Evolutionary conservation across 805 yeast species (phyloP).

Genomic region (Nakazawaea molendinolei): DNA sequence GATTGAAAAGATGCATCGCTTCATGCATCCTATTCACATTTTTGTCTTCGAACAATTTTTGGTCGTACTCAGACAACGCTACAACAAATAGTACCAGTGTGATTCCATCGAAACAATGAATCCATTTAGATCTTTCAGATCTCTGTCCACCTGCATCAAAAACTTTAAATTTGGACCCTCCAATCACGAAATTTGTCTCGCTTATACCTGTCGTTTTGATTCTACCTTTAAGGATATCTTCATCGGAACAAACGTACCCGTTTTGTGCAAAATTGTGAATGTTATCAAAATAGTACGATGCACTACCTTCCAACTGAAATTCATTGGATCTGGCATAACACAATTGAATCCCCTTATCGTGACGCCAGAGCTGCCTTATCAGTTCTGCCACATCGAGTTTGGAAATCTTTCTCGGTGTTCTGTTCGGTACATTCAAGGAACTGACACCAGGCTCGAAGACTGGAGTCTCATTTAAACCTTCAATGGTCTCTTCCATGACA

Average conservation of each 20-base stretch:
- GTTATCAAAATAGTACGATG: constrained; percentile 73
- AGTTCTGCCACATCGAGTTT: constrained; percentile 66
- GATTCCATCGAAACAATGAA: constrained; percentile 87
- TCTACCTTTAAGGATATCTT: constrained; percentile 83
- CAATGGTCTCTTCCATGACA: constrained; percentile 13
- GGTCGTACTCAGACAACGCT: constrained; percentile 91
- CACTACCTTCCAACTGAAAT: constrained; percentile 81
- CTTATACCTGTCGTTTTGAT: constrained; percentile 95
- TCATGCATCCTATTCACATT: constrained; percentile 88
- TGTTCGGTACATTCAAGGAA: not conserved
- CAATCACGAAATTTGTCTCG: constrained; percentile 70
- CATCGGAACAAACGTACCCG: constrained; percentile 64
- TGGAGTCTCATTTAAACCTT: constrained; percentile 14
- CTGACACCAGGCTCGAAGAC: constrained; percentile 10
- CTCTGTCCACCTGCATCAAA: constrained; percentile 97
- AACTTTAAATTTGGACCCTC: constrained; percentile 61
- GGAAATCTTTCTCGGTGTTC: constrained; percentile 9
- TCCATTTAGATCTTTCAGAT: constrained; percentile 88
- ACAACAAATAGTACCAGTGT: constrained; percentile 83
- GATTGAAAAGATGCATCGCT: constrained; percentile 75
- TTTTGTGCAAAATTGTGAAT: constrained; percentile 59
- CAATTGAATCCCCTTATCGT: constrained; percentile 58
- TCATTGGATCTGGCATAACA: constrained; percentile 59
- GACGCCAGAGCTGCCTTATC: constrained; percentile 59
- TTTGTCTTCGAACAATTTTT: constrained; percentile 83